These are phyloP conservation scores for Pseudoscleropodium purum DNA, from an alignment of 225 moss, liverwort and hornwort genomes.

Conservation along the genomic window DNA sequence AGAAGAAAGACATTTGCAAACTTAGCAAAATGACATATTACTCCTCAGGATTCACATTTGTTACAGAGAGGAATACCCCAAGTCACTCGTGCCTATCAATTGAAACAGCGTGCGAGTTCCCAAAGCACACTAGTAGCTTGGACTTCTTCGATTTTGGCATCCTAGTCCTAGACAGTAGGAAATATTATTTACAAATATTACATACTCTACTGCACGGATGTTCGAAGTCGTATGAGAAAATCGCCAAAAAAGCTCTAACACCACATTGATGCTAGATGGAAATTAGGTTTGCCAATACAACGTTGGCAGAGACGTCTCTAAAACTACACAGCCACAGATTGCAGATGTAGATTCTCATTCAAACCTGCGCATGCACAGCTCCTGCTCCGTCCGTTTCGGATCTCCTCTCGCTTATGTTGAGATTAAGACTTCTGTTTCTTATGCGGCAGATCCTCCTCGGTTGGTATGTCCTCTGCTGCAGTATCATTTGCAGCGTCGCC, in stretches of 20 bases:
- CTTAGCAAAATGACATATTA: not conserved
- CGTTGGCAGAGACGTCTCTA: not conserved
- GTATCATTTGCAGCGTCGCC: not conserved
- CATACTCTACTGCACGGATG: slow-evolving; percentile 12
- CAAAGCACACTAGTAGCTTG: not conserved
- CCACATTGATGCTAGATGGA: not conserved
- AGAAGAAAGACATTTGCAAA: not conserved
- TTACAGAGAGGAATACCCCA: slow-evolving; percentile 1
- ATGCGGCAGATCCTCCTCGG: not conserved
- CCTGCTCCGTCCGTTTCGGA: not conserved
- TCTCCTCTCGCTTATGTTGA: not conserved
- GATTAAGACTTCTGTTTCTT: slow-evolving; percentile 25
- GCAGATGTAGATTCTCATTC: not conserved
- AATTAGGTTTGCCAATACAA: not conserved
- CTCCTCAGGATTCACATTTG: slow-evolving; percentile 5
- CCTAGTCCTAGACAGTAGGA: slow-evolving; percentile 13
- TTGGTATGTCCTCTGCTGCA: not conserved
- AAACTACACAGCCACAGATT: not conserved
- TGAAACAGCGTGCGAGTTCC: not conserved
- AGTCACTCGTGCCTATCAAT: not conserved
- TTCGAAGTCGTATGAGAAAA: not conserved
- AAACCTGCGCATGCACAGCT: not conserved
- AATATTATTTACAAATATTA: slow-evolving; percentile 25
- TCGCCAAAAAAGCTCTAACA: not conserved
- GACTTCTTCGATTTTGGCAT: not conserved